Percentiles rank a stretch among this genome's conserved stretches.
phyloP scores from a whole-genome alignment of 1,139 yeast genomes.

The Meyerozyma smithsonii region DNA sequence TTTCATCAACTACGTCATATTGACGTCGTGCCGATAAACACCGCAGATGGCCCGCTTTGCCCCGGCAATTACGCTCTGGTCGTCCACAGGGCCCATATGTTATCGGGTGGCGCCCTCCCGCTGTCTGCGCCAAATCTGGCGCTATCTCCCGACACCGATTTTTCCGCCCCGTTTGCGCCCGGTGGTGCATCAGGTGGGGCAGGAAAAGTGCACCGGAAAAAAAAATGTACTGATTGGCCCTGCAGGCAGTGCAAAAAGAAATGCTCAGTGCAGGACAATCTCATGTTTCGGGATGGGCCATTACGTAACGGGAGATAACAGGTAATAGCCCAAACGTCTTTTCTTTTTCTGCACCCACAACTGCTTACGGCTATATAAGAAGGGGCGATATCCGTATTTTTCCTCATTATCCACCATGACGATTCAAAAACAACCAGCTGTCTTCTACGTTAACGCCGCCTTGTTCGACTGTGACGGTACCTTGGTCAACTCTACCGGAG shows the following conservation, averaged over 20 bases:
- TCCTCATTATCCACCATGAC: constrained; percentile 17
- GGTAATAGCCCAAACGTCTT: background rate
- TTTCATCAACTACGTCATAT: constrained; percentile 1
- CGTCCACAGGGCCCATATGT: background rate
- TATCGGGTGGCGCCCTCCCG: background rate
- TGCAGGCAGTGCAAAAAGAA: background rate
- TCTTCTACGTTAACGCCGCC: constrained; percentile 44
- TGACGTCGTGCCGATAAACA: background rate
- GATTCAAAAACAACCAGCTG: constrained; percentile 39
- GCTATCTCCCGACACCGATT: constrained; percentile 1
- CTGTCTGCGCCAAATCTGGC: background rate
- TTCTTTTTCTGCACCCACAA: background rate
- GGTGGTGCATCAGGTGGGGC: constrained; percentile 1
- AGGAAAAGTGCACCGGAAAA: constrained; percentile 1
- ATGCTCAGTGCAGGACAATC: background rate
- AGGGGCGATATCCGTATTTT: background rate
- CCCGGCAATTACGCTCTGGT: background rate
- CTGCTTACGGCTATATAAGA: background rate
- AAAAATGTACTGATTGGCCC: background rate
- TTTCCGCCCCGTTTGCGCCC: background rate
- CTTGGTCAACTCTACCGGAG: constrained; percentile 74
- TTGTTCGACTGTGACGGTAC: constrained; percentile 87
- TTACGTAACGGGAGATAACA: constrained; percentile 1
- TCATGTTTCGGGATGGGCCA: background rate
- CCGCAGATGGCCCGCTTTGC: background rate